Evolutionary conservation across 2,329 filamentous ascomycete species (phyloP), one percentile per base, ranked within the genome.

Genomic region (Penicillium nordicum): DNA sequence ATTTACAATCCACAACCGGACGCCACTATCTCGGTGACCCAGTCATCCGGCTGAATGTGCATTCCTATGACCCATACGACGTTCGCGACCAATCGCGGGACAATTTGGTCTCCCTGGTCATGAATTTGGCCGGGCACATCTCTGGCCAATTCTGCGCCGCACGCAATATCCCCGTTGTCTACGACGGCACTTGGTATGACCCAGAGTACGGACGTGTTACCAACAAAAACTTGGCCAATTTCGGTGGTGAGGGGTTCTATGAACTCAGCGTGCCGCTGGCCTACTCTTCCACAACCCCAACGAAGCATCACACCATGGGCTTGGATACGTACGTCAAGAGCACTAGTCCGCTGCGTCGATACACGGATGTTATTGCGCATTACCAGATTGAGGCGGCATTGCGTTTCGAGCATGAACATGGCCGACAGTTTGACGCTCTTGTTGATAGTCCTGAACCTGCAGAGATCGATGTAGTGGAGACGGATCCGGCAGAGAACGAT

Each of bases 311-410:
- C 5, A 69, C 78, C 8, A 71, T 86, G 2, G 83, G 82, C 36
- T 70, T 83, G 29, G 70, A 78, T 29, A 67, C 76, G 27, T 87
- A 87, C 63, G 70, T 79, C 57, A 85, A 83, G 70, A 78, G 79
- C 49, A 87, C 84, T 0, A 85, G 81, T 64, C 85, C 85, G 1
- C 74, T 88, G 23, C 80, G 85, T 49, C 78, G 84, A 37, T 87
- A 82, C 68, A 77, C 75, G 45, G 85, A 88, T 68, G 78, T 87
- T 67, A 76, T 87, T 44, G 74, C 78, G 11, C 84, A 87, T 66
- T 87, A 85, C 78, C 84, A 88, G 62, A 84, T 86, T 45, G 84
- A 87, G 73, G 81, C 84, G 7, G 83, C 82, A 1, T 63, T 88
- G 40, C 80, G 82, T 11, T 77, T 81, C 58, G 84, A 87, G 69